phyloP scores from a whole-genome alignment of 1,139 yeast genomes.

The Suhomyces wounanorum region DNA sequence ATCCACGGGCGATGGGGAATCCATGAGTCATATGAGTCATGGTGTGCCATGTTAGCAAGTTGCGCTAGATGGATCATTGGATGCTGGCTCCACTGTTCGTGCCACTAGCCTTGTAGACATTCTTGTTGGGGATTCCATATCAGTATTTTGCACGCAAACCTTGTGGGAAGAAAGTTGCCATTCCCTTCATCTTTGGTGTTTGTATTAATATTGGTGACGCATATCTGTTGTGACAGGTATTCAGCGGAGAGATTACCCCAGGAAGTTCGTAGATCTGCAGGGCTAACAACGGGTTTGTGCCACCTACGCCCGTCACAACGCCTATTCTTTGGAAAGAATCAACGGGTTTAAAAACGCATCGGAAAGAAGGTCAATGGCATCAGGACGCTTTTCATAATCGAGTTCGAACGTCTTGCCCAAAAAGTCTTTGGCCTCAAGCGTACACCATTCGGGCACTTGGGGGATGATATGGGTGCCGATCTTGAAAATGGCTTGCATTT shows the following conservation, averaged over 20 bases:
- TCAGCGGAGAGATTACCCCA: no score
- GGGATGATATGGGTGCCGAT: constrained; percentile 85
- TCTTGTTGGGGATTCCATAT: no score
- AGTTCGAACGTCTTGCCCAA: constrained; percentile 68
- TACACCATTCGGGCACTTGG: constrained; percentile 74
- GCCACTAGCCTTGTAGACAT: no score
- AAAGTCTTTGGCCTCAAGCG: constrained; percentile 68
- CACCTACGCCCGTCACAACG: neutral
- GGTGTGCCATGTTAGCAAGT: neutral
- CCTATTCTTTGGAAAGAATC: constrained; percentile 42
- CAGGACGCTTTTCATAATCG: constrained; percentile 72
- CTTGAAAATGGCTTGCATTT: constrained; percentile 94
- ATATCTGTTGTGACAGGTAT: no score
- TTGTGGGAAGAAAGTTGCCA: no score
- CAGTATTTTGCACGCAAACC: no score
- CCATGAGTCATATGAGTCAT: neutral
- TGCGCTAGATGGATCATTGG: neutral
- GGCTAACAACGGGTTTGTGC: no score
- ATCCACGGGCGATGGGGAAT: neutral
- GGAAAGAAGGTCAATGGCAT: constrained; percentile 66
- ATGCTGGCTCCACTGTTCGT: neutral
- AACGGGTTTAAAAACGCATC: constrained; percentile 62
- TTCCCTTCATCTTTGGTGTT: no score
- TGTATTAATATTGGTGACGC: no score
- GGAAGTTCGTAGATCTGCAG: no score